Evolutionary conservation across 768 basidiomycete genomes (phyloP), one percentile per base, ranked within the genome.

Genomic region (Tulasnella sp.): DNA sequence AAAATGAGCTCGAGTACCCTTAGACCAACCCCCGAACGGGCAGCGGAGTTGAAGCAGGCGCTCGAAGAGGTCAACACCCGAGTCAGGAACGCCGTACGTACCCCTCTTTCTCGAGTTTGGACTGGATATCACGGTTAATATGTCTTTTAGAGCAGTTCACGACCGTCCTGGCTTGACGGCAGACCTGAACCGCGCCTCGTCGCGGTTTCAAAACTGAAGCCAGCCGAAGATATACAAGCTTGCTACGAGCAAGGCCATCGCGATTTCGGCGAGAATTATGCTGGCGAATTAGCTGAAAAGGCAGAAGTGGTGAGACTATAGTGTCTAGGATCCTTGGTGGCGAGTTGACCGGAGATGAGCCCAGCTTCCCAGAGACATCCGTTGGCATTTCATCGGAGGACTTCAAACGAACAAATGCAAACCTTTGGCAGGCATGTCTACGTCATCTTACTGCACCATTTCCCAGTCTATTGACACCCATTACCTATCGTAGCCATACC

Each of bases 261-360:
- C 2, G 89, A 94, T 68, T 99, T 98, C 66, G 96, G 96, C 6
- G 96, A 99, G 72, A 99, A 99, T 68, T 98, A 97, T 65, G 90
- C 91, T 9, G 85, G 93, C 63, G 93, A 98, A 65, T 69, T 98
- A 60, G 83, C 81, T 36, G 90, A 89, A 31, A 96, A 96, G 67
- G 88, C 91, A 0, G 72, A 71, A 58, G 72, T 76, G 65, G 86
- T 86, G 67, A 61, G 77, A 70, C 43, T 31, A 37, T 57, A 59
- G 12, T 29, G 23, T 39, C 49, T 35, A 19, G 25, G 23, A 36
- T 39, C 14, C 39, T 54, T 21, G 37, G 6, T 8, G 31, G 19
- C 19, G n/a, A 12, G n/a, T 15, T 25, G 23, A 43, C 39, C 29
- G 50, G 37, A 49, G 15, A 39, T 12, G 51, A 40, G 19, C 25